Evolutionary conservation across 345 rosid species (phyloP).

Genomic region (Pugionium cornutum): DNA sequence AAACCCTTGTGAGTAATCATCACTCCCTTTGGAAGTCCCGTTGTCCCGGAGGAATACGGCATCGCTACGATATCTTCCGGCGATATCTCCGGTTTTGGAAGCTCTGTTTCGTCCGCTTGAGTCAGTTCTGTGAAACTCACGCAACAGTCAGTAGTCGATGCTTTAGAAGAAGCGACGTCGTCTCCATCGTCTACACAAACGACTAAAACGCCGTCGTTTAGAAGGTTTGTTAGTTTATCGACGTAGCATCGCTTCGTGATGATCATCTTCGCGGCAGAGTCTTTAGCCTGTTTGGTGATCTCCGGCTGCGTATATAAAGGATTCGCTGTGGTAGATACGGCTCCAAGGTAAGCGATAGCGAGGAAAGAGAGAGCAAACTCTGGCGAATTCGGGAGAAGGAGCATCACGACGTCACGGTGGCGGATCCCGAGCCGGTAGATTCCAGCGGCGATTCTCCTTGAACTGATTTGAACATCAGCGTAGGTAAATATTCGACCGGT

Average conservation of each 20-base stretch:
- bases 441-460: constrained; percentile 65
- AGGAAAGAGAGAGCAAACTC: constrained; percentile 75
- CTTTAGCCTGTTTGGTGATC: constrained; percentile 61
- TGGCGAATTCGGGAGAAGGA: constrained; percentile 67
- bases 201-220: constrained; percentile 38
- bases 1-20: constrained; percentile 82
- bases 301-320: constrained; percentile 76
- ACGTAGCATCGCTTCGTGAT: constrained; percentile 55
- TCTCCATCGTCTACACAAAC: constrained; percentile 32
- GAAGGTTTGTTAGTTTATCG: constrained; percentile 51
- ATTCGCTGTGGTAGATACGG: constrained; percentile 70
- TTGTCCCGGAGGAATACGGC: constrained; percentile 93
- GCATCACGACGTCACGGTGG: constrained; percentile 73
- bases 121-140: constrained; percentile 57
- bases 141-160: constrained; percentile 42
- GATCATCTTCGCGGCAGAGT: constrained; percentile 58
- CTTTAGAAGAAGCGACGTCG: not conserved
- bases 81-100: constrained; percentile 47
- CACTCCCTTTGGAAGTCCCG: constrained; percentile 92
- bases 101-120: constrained; percentile 45
- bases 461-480: constrained; percentile 58
- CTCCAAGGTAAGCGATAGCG: constrained; percentile 70
- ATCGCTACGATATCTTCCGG: constrained; percentile 80
- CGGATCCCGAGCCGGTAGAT: constrained; percentile 57
- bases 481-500: constrained; percentile 60